These are phyloP conservation scores for Rubia occidens DNA, from an alignment of 305 asterid genomes.

Conservation along the genomic window DNA sequence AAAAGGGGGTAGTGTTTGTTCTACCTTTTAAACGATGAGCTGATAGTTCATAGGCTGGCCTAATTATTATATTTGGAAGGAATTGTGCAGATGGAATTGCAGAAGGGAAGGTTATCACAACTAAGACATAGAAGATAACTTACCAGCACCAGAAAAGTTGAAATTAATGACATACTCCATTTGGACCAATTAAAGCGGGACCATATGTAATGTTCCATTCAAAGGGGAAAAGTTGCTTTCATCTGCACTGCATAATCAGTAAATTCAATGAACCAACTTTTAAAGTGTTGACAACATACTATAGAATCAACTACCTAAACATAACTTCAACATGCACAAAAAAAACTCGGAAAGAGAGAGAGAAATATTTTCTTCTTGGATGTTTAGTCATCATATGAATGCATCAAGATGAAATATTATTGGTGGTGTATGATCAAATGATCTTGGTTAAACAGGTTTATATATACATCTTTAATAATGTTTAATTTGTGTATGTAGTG, in stretches of 20 bases:
- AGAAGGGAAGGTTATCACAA: constrained; percentile 85
- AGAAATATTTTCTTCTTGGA: too few species aligned
- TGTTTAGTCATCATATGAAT: too few species aligned
- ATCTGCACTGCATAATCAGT: not conserved
- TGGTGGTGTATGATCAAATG: too few species aligned
- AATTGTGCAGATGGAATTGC: constrained; percentile 98
- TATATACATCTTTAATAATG: too few species aligned
- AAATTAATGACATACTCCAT: not conserved
- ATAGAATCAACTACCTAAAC: not conserved
- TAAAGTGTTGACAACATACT: too few species aligned
- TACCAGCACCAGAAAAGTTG: constrained; percentile 24
- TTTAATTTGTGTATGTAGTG: too few species aligned
- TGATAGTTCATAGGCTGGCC: constrained; percentile 74
- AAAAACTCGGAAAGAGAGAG: too few species aligned
- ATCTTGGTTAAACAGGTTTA: too few species aligned
- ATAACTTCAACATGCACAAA: constrained; percentile 3
- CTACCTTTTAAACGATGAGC: too few species aligned
- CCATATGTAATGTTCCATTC: not conserved
- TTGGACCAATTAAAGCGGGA: not conserved
- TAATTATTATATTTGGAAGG: constrained; percentile 98
- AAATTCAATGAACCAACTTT: not conserved
- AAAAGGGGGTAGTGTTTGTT: too few species aligned
- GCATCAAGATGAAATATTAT: too few species aligned
- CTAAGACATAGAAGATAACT: constrained; percentile 93
- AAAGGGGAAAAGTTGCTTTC: not conserved